phyloP scores from a whole-genome alignment of 257 asterid species.

The Mentha longifolia region DNA sequence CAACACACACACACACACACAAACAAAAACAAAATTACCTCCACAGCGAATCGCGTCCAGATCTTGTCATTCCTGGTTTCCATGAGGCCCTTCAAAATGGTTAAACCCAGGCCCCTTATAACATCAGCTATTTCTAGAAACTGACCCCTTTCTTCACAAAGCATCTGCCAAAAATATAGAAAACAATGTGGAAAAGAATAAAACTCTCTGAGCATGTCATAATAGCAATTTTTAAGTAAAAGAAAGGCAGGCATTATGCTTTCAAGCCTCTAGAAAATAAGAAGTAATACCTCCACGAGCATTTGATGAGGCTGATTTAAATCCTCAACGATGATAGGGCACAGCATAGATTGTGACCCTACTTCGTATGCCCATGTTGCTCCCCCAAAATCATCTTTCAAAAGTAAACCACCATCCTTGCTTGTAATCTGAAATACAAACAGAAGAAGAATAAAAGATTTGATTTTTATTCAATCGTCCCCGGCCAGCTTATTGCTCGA shows the following conservation, averaged over 20 bases:
- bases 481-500: neutral
- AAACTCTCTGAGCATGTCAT: slow-evolving; percentile 4
- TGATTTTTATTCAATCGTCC: neutral
- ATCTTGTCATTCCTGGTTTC: slow-evolving; percentile 82
- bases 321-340: slow-evolving; percentile 93
- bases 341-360: slow-evolving; percentile 79
- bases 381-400: slow-evolving; percentile 81
- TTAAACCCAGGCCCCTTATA: slow-evolving; percentile 83
- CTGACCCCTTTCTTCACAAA: slow-evolving; percentile 87
- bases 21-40: slow-evolving; percentile 47
- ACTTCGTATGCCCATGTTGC: slow-evolving; percentile 99
- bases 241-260: neutral
- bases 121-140: slow-evolving; percentile 91
- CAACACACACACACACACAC: too few relatives aligned
- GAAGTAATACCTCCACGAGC: slow-evolving; percentile 79
- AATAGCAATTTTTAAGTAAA: neutral
- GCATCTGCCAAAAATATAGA: slow-evolving; percentile 58
- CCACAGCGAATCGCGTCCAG: slow-evolving; percentile 89
- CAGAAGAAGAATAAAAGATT: neutral
- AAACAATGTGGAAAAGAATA: slow-evolving; percentile 3
- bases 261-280: neutral
- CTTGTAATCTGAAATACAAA: slow-evolving; percentile 58
- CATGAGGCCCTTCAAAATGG: slow-evolving; percentile 91
- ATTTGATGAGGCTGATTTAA: slow-evolving; percentile 89
- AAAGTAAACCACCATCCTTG: slow-evolving; percentile 72